Conservation (phyloP, 2,329 filamentous ascomycete species). For the Monilinia fructigena region DNA sequence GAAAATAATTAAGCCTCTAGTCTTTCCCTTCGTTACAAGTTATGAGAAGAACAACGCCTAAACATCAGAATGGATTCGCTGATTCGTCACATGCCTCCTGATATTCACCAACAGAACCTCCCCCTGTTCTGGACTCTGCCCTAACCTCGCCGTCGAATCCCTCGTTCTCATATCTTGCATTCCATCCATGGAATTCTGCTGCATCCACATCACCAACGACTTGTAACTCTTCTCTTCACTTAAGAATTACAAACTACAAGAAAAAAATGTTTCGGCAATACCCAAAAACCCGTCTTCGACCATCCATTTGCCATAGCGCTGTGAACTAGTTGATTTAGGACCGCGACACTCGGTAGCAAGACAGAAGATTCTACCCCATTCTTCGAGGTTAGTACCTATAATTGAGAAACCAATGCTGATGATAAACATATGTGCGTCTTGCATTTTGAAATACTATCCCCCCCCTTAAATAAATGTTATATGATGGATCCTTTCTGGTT, state of each 20-base stretch:
- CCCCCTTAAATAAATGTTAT: too few species aligned
- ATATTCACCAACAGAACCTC: too few species aligned
- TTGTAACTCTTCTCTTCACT: conserved; percentile 50
- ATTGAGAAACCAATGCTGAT: conserved; percentile 11
- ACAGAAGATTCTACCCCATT: conserved; percentile 17
- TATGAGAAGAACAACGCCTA: too few species aligned
- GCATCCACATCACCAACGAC: conserved; percentile 45
- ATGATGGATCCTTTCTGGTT: too few species aligned
- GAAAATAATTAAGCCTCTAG: too few species aligned
- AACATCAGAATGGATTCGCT: too few species aligned
- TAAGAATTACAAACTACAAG: conserved; percentile 52
- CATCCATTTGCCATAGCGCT: conserved; percentile 42
- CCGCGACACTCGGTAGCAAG: conserved; percentile 17
- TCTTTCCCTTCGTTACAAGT: too few species aligned
- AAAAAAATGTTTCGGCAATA: conserved; percentile 48
- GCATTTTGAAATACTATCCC: too few species aligned
- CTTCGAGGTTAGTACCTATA: conserved; percentile 10
- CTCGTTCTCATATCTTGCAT: conserved; percentile 37
- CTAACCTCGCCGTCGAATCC: conserved; percentile 41
- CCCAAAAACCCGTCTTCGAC: conserved; percentile 54
- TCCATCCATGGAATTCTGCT: conserved; percentile 31
- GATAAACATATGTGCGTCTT: conserved; percentile 22
- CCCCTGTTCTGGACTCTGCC: too few species aligned
- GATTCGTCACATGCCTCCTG: too few species aligned
- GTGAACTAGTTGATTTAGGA: conserved; percentile 32